These are phyloP conservation scores for Lipomyces sp. DNA, from an alignment of 805 yeast genomes.

Conservation along the genomic window DNA sequence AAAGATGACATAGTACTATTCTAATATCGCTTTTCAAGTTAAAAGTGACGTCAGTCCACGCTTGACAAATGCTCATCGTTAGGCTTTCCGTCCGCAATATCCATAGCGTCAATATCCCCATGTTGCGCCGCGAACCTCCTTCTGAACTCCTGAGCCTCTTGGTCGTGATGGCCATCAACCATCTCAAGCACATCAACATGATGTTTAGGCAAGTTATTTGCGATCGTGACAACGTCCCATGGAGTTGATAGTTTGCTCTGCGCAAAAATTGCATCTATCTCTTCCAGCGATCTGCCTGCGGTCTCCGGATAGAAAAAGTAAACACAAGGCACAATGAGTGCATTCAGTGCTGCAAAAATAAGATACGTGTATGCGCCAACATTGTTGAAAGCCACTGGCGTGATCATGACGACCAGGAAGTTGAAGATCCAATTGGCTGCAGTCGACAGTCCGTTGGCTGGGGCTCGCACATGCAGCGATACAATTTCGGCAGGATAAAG, in stretches of 20 bases:
- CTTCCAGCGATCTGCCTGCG: slow-evolving; percentile 57
- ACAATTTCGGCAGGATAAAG: slow-evolving; percentile 33
- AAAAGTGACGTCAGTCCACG: too few species aligned
- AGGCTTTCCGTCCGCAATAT: not conserved
- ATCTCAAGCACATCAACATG: slow-evolving; percentile 4
- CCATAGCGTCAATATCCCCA: not conserved
- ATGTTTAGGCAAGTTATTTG: slow-evolving; percentile 3
- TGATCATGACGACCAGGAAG: slow-evolving; percentile 54
- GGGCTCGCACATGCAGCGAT: slow-evolving; percentile 52
- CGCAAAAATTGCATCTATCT: slow-evolving; percentile 43
- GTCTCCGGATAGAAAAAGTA: slow-evolving; percentile 60
- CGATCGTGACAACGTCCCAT: slow-evolving; percentile 13
- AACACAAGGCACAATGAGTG: slow-evolving; percentile 45
- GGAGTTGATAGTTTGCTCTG: not conserved
- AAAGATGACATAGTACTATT: too few species aligned
- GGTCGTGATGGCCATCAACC: not conserved
- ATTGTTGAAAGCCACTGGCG: slow-evolving; percentile 51
- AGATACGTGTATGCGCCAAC: slow-evolving; percentile 55
- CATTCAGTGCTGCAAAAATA: slow-evolving; percentile 55
- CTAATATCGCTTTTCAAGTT: too few species aligned
- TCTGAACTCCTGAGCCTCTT: too few species aligned
- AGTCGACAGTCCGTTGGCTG: slow-evolving; percentile 52
- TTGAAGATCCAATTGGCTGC: slow-evolving; percentile 58
- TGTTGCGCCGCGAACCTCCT: not conserved
- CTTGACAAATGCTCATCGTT: too few species aligned